These are phyloP conservation scores for Daldinia childiae DNA, from an alignment of 495 filamentous ascomycete genomes.

Conservation along the genomic window DNA sequence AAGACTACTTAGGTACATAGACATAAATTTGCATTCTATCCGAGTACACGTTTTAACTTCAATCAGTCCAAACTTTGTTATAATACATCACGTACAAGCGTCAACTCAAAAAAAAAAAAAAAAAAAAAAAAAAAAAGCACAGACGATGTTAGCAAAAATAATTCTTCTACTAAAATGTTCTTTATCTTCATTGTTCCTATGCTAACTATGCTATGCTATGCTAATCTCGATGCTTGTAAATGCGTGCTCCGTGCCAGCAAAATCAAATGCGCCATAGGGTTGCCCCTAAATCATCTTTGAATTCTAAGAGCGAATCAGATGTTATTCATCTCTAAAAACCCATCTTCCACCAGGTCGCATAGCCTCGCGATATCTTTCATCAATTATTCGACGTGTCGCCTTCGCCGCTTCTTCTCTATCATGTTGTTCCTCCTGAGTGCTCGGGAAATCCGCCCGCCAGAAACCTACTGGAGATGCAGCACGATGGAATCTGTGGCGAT, in stretches of 20 bases:
- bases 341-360: conserved; percentile 78
- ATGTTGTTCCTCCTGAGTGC: conserved; percentile 76
- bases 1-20: too few species aligned
- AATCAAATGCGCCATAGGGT: neutral
- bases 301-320: neutral
- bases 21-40: too few species aligned
- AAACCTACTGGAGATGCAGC: conserved; percentile 80
- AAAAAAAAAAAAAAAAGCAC: neutral
- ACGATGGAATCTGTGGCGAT: conserved; percentile 77
- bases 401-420: conserved; percentile 69
- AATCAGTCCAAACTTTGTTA: neutral
- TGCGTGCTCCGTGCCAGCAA: neutral
- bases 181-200: neutral
- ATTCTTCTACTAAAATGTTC: neutral
- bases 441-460: conserved; percentile 89
- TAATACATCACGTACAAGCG: neutral
- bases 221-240: neutral
- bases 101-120: too few species aligned
- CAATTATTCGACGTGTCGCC: conserved; percentile 68
- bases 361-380: conserved; percentile 82
- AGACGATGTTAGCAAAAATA: neutral
- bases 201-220: neutral
- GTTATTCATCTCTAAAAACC: conserved; percentile 82
- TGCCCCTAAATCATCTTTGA: conserved; percentile 1
- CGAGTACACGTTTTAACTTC: too few species aligned